These are phyloP conservation scores for Vararia minispora DNA, from an alignment of 768 basidiomycete genomes.

Conservation along the genomic window DNA sequence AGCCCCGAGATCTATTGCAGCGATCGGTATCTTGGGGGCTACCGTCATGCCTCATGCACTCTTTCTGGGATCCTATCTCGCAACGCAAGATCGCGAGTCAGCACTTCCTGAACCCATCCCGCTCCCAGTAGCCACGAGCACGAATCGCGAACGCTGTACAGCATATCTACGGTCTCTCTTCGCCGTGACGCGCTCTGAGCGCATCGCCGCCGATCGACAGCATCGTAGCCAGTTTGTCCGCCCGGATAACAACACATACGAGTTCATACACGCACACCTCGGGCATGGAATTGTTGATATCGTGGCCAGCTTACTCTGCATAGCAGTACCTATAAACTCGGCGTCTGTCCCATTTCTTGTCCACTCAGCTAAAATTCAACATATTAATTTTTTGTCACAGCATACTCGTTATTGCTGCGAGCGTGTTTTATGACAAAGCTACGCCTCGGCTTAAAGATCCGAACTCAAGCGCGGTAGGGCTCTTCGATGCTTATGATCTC, in stretches of 20 bases:
- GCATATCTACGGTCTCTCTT: slow-evolving; percentile 5
- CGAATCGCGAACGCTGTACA: slow-evolving; percentile 16
- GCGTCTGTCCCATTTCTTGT: slow-evolving; percentile 32
- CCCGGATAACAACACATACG: slow-evolving; percentile 22
- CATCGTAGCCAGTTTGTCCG: slow-evolving; percentile 14
- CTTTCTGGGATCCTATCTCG: slow-evolving; percentile 80
- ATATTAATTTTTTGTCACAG: no score
- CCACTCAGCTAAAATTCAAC: not conserved
- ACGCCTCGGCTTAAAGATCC: no score
- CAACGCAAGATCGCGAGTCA: slow-evolving; percentile 67
- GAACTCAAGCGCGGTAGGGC: slow-evolving; percentile 25
- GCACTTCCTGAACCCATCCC: slow-evolving; percentile 13
- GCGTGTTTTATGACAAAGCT: slow-evolving; percentile 18
- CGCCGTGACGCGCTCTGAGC: slow-evolving; percentile 4
- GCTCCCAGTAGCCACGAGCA: not conserved
- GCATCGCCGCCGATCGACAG: not conserved
- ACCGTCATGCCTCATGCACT: slow-evolving; percentile 92
- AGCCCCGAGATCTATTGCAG: slow-evolving; percentile 23
- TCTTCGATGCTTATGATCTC: slow-evolving; percentile 31
- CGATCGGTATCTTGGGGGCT: slow-evolving; percentile 67
- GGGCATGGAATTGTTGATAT: slow-evolving; percentile 37
- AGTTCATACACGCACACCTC: slow-evolving; percentile 29
- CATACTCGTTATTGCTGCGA: not conserved
- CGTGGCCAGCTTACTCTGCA: slow-evolving; percentile 51
- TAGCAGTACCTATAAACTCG: slow-evolving; percentile 83